Conservation (phyloP, 495 filamentous ascomycete genomes). For the Umbilicaria muhlenbergii region DNA sequence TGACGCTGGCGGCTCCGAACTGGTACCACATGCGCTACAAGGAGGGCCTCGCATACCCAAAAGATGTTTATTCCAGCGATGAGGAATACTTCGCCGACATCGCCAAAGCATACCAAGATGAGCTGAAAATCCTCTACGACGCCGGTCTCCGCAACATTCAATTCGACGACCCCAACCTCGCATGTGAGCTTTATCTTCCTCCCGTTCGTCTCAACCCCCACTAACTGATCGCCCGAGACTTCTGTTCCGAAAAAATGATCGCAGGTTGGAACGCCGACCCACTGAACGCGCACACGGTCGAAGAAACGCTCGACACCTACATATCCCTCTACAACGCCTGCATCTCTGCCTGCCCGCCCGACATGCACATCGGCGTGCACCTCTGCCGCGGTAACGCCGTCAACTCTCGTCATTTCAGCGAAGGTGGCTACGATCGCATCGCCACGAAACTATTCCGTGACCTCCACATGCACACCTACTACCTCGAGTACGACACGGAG, state of each 20-base stretch:
- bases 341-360: conserved; percentile 43
- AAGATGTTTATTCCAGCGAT: conserved; percentile 46
- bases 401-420: conserved; percentile 59
- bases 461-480: conserved; percentile 63
- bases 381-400: conserved; percentile 74
- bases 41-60: conserved; percentile 51
- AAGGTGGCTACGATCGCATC: conserved; percentile 68
- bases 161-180: conserved; percentile 63
- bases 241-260: conserved; percentile 64
- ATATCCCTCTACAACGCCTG: conserved; percentile 64
- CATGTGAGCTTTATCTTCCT: conserved; percentile 34
- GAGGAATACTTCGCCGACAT: too few relatives aligned
- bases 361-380: conserved; percentile 63
- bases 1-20: conserved; percentile 57
- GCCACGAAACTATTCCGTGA: conserved; percentile 65
- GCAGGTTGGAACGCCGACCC: conserved; percentile 45
- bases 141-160: conserved; percentile 56
- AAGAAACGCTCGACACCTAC: conserved; percentile 57
- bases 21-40: conserved; percentile 64
- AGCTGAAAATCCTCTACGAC: conserved; percentile 51
- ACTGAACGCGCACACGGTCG: conserved; percentile 37
- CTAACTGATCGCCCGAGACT: conserved; percentile 32
- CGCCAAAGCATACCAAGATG: too few relatives aligned
- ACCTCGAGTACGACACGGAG: conserved; percentile 69
- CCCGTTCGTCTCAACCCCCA: neutral